phyloP scores from a whole-genome alignment of 2,329 filamentous ascomycete species.

The Didymella pinodella region DNA sequence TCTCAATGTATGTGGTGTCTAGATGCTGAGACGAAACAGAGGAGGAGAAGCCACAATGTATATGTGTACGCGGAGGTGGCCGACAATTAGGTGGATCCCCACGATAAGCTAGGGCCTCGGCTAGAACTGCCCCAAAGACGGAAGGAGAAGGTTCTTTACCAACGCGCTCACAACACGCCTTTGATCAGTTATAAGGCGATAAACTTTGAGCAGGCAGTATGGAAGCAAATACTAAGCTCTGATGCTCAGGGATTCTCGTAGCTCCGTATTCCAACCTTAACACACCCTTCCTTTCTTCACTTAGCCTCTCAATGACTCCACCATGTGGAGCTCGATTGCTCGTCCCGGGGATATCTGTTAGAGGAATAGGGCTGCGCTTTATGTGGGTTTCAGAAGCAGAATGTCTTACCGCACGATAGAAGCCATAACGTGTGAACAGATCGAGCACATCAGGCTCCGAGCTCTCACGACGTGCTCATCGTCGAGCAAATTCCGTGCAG shows the following conservation, averaged over 20 bases:
- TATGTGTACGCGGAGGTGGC: constrained; percentile 27
- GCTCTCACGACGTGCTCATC: neutral
- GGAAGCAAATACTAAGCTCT: neutral
- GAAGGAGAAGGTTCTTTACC: constrained; percentile 9
- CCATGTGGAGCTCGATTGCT: neutral
- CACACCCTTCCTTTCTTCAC: neutral
- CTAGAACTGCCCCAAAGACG: constrained; percentile 18
- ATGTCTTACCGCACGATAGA: too few relatives aligned
- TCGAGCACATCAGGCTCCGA: neutral
- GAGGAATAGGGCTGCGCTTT: neutral
- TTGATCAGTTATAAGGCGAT: neutral
- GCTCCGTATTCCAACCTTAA: neutral
- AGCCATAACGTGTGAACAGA: neutral
- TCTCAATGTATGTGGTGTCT: neutral
- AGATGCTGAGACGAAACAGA: neutral
- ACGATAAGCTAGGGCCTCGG: constrained; percentile 31
- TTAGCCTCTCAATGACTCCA: neutral
- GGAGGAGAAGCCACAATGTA: constrained; percentile 7
- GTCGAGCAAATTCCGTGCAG: neutral
- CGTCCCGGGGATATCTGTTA: neutral
- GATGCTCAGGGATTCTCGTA: neutral
- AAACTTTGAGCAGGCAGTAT: neutral
- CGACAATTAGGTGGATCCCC: constrained; percentile 30
- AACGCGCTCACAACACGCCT: neutral
- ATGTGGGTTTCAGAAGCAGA: neutral